phyloP scores from a whole-genome alignment of 2,329 filamentous ascomycete genomes.

The Aquanectria penicillioides region DNA sequence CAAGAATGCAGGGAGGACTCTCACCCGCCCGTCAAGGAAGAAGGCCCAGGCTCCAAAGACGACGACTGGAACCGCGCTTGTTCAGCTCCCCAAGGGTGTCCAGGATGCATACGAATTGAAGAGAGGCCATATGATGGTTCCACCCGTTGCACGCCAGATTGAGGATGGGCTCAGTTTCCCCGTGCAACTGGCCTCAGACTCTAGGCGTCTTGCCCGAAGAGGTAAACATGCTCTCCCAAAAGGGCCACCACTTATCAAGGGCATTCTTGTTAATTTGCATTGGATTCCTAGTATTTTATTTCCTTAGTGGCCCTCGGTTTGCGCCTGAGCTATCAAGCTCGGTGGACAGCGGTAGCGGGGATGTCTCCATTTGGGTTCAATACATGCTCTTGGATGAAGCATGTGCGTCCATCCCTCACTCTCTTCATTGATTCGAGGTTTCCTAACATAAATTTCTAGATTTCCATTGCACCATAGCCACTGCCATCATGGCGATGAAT shows the following conservation, averaged over 20 bases:
- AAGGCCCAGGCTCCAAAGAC: neutral
- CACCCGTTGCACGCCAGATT: constrained; percentile 11
- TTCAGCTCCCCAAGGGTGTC: neutral
- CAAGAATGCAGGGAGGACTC: constrained; percentile 21
- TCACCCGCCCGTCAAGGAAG: constrained; percentile 15
- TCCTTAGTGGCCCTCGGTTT: constrained; percentile 13
- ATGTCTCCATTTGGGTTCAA: constrained; percentile 20
- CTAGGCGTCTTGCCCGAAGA: constrained; percentile 12
- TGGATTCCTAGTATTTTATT: constrained; percentile 6
- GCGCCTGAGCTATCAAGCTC: constrained; percentile 8
- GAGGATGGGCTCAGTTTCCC: constrained; percentile 16
- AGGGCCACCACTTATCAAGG: no score
- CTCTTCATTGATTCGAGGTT: neutral
- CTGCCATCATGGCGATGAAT: constrained; percentile 10
- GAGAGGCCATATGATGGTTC: neutral
- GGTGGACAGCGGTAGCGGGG: neutral
- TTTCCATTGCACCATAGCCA: constrained; percentile 22
- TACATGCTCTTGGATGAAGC: constrained; percentile 27
- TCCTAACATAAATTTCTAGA: neutral
- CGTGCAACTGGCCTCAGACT: neutral
- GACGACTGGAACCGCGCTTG: neutral
- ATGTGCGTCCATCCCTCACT: constrained; percentile 5
- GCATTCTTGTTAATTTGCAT: neutral
- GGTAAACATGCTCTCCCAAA: neutral
- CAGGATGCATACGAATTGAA: neutral